phyloP scores from a whole-genome alignment of 352 stramenopile genomes.

The Globisporangium irregulare region DNA sequence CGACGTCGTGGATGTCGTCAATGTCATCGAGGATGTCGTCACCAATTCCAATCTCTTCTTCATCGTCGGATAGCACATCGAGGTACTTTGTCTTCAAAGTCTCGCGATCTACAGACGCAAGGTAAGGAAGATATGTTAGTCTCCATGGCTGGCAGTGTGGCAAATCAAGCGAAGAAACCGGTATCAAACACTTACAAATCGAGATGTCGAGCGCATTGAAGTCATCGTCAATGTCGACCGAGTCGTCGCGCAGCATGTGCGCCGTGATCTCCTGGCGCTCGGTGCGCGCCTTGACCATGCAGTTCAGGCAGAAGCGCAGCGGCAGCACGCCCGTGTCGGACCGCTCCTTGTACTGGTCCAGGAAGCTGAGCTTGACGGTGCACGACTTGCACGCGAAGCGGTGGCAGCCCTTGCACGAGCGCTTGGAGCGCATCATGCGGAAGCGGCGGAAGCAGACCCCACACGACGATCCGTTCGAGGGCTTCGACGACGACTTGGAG shows the following conservation, averaged over 20 bases:
- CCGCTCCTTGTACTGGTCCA: constrained; percentile 32
- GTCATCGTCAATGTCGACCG: constrained; percentile 12
- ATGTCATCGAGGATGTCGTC: background rate
- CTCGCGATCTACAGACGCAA: constrained; percentile 8
- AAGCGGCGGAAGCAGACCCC: constrained; percentile 38
- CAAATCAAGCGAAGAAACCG: background rate
- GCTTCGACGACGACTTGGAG: background rate
- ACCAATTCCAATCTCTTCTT: constrained; percentile 5
- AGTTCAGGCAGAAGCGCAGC: constrained; percentile 38
- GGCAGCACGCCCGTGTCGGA: constrained; percentile 24
- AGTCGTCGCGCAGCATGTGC: constrained; percentile 14
- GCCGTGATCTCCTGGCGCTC: constrained; percentile 18
- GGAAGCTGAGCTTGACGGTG: constrained; percentile 30
- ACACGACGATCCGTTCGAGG: constrained; percentile 21
- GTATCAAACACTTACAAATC: constrained; percentile 8
- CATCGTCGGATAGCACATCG: constrained; percentile 27
- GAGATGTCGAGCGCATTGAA: constrained; percentile 17
- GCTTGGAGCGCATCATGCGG: constrained; percentile 34
- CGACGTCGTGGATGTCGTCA: constrained; percentile 19
- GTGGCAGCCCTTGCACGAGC: constrained; percentile 26
- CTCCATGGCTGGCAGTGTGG: too few relatives aligned
- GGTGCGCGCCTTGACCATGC: constrained; percentile 24
- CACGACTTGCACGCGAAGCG: constrained; percentile 33
- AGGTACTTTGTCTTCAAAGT: constrained; percentile 21
- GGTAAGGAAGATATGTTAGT: background rate